Conservation (phyloP, 805 yeast species). For the Tetrapisispora pingtungensis region DNA sequence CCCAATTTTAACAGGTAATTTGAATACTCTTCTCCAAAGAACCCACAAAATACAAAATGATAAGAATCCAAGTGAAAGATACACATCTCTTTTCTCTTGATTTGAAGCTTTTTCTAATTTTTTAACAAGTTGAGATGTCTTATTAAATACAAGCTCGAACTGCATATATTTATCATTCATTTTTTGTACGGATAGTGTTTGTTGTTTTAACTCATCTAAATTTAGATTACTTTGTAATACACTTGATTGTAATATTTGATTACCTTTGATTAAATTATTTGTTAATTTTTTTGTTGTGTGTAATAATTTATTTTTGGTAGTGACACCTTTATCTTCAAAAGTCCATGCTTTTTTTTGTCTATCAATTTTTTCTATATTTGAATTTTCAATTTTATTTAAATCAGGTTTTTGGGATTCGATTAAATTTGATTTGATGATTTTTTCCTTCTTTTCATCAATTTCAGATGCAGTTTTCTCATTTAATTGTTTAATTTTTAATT, state of each 20-base stretch:
- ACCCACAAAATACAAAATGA: slow-evolving; percentile 26
- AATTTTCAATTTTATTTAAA: background rate
- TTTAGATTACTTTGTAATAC: slow-evolving; percentile 29
- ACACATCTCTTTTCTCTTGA: slow-evolving; percentile 28
- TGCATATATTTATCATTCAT: slow-evolving; percentile 27
- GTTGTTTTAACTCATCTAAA: slow-evolving; percentile 26
- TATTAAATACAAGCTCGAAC: slow-evolving; percentile 20
- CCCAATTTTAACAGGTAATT: slow-evolving; percentile 22
- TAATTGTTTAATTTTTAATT: slow-evolving; percentile 1
- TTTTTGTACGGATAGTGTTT: slow-evolving; percentile 20
- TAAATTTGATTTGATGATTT: slow-evolving; percentile 9
- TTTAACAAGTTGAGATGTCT: slow-evolving; percentile 25
- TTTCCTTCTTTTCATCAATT: slow-evolving; percentile 14
- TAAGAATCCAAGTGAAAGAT: slow-evolving; percentile 23
- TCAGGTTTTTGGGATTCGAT: background rate
- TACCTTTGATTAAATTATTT: slow-evolving; percentile 24
- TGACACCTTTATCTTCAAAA: slow-evolving; percentile 5
- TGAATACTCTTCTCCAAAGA: slow-evolving; percentile 29
- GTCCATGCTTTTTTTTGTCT: slow-evolving; percentile 2
- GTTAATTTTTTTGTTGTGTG: slow-evolving; percentile 23
- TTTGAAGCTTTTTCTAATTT: slow-evolving; percentile 24
- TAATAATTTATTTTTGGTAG: slow-evolving; percentile 22
- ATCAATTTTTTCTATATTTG: background rate
- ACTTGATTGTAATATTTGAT: slow-evolving; percentile 26
- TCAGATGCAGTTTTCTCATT: slow-evolving; percentile 4